Conservation (phyloP, 495 filamentous ascomycete genomes). For the Penicillium macrosclerotiorum region DNA sequence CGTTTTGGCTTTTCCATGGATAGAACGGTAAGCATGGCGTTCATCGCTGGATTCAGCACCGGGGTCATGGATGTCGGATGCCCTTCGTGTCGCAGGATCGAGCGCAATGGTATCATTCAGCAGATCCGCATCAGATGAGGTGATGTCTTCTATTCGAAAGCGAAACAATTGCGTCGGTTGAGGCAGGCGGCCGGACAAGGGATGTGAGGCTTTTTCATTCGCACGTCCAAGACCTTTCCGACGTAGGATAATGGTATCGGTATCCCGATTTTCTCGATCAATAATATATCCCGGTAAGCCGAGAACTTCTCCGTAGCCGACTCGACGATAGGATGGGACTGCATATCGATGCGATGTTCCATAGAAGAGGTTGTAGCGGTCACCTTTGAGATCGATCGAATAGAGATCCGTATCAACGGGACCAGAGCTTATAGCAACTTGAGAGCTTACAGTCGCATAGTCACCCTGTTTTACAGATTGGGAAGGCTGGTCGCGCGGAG, state of each 20-base stretch:
- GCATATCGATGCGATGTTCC: slow-evolving; percentile 60
- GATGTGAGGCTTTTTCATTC: not conserved
- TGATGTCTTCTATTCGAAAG: not conserved
- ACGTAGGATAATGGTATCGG: slow-evolving; percentile 45
- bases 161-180: slow-evolving; percentile 15
- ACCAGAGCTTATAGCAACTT: not conserved
- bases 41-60: slow-evolving; percentile 44
- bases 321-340: slow-evolving; percentile 57
- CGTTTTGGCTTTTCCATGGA: slow-evolving; percentile 62
- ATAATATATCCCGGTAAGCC: slow-evolving; percentile 52
- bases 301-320: slow-evolving; percentile 58
- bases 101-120: slow-evolving; percentile 48
- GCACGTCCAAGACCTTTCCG: not conserved
- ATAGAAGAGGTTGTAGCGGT: slow-evolving; percentile 58
- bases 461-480: not conserved
- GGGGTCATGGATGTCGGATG: slow-evolving; percentile 7
- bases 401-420: slow-evolving; percentile 17
- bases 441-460: not conserved
- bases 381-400: slow-evolving; percentile 58
- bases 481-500: not conserved
- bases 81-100: slow-evolving; percentile 22
- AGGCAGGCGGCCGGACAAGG: not conserved
- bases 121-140: not conserved
- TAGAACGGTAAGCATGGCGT: slow-evolving; percentile 64
- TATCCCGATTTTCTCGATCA: slow-evolving; percentile 48